phyloP scores from a whole-genome alignment of 148 eudicot species.

The Rhododendron henanense region DNA sequence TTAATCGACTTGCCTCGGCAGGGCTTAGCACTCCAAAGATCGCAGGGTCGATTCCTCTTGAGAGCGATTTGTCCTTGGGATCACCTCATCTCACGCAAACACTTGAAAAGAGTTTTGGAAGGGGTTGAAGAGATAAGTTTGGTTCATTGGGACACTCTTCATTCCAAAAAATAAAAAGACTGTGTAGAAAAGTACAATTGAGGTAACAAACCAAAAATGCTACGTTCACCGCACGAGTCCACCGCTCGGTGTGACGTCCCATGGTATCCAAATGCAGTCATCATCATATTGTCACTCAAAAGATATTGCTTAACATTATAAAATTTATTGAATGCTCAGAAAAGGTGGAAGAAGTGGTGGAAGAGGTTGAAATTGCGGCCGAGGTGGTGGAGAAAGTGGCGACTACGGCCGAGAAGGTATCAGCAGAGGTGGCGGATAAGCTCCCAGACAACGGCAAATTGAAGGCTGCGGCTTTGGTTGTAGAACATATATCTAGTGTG shows the following conservation, averaged over 20 bases:
- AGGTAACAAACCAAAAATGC: no score
- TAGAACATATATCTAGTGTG: constrained; percentile 48
- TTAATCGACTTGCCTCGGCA: no score
- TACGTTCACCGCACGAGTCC: no score
- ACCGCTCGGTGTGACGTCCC: background rate
- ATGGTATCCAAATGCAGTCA: background rate
- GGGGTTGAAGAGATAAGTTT: no score
- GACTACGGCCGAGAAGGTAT: constrained; percentile 45
- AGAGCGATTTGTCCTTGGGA: no score
- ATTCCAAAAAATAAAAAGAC: no score
- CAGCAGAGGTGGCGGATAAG: constrained; percentile 46
- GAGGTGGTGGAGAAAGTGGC: constrained; percentile 78
- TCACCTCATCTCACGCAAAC: no score
- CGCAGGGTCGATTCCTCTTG: no score
- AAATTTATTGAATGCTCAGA: constrained; percentile 23
- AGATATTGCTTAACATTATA: background rate
- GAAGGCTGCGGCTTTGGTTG: constrained; percentile 50
- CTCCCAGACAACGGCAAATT: constrained; percentile 47
- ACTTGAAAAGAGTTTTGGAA: no score
- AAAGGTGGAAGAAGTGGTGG: constrained; percentile 47
- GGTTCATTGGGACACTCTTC: no score
- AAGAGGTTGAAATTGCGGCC: constrained; percentile 61
- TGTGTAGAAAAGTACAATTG: no score
- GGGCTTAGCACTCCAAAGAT: no score
- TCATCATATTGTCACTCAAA: background rate